Base-by-base conservation (phyloP, 495 filamentous ascomycete genomes). In the Bryoglossum gracile region DNA sequence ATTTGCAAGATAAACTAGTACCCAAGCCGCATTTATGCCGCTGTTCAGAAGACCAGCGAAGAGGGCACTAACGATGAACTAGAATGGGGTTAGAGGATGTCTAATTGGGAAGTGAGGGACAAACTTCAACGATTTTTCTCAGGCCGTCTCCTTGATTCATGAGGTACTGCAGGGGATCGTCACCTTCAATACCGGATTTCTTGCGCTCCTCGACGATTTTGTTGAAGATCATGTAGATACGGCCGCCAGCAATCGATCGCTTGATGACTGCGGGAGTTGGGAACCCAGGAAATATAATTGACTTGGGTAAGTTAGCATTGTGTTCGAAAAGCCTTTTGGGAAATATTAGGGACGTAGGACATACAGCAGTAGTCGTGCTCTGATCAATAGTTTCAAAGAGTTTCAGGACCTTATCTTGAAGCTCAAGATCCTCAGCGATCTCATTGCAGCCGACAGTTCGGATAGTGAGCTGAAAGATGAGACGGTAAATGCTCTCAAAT, bases 211-310 rank as follows among this genome's bases (percentile, higher is more conserved):
- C 54, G 18, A 72, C 58, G 32, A 72, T 57, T 2, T 56, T 54
- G 28, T 64, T 59, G 35, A 77, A 46, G 28, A 69, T 50, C 48
- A 65, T 62, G 56, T 66, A 69, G 6, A 77, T 57, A 21, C 60
- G 46, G 3, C 54, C 61, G 16, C 68, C 68, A 18, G 59, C 62
- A 52, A 54, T 51, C 23, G 59, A 54, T 10, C 64, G 56, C 39
- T 60, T 51, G 26, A 68, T 18, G 23, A 63, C 34, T 9, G 30
- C 53, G 0, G 40, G 40, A 0, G 57, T 67, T 11, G 55, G 64
- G 32, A 75, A 39, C 64, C 66, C 71, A 2, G 70, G 72, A 48
- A 74, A 71, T 49, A 72, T 65, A 43, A 75, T 60, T 8, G 51
- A 51, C 3, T 56, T 34, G 13, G 64, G 52, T 1, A 61, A 65